Percentiles rank a stretch among this genome's conserved stretches.
These are phyloP conservation scores for Flammula alnicola DNA, from an alignment of 1,284 basidiomycete genomes.

Conservation along the genomic window DNA sequence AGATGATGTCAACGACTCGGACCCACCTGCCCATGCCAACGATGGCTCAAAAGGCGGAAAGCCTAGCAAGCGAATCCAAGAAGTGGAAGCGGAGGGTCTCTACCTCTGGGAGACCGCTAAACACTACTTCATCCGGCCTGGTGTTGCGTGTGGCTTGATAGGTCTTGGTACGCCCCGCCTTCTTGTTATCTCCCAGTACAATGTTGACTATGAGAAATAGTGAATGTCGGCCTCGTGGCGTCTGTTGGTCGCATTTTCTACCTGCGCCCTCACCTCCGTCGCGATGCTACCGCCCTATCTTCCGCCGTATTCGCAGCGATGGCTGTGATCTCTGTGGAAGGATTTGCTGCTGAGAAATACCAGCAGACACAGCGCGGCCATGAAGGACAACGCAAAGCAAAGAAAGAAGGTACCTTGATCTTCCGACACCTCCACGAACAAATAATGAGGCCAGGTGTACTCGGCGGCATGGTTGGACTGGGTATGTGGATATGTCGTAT, in stretches of 20 bases:
- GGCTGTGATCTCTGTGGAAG: conserved; percentile 64
- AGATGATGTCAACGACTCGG: background rate
- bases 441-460: conserved; percentile 69
- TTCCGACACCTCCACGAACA: conserved; percentile 65
- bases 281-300: conserved; percentile 60
- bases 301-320: conserved; percentile 58
- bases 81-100: conserved; percentile 57
- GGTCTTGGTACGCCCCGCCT: conserved; percentile 59
- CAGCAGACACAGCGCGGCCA: conserved; percentile 62
- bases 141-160: conserved; percentile 73
- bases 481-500: too few relatives aligned
- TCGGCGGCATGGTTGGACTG: conserved; percentile 70
- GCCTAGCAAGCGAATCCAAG: conserved; percentile 41
- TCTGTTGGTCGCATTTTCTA: conserved; percentile 71
- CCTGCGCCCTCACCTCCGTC: conserved; percentile 64
- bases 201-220: conserved; percentile 37
- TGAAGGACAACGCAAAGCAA: conserved; percentile 60
- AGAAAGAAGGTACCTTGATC: conserved; percentile 63
- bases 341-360: conserved; percentile 67
- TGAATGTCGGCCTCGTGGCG: conserved; percentile 74
- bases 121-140: conserved; percentile 66
- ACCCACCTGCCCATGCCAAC: background rate
- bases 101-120: conserved; percentile 63
- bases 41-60: conserved; percentile 24
- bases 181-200: conserved; percentile 1